Percentiles rank a stretch among this genome's conserved stretches.
Conservation (phyloP, 2,329 filamentous ascomycete genomes). For the Colletotrichum magnum region DNA sequence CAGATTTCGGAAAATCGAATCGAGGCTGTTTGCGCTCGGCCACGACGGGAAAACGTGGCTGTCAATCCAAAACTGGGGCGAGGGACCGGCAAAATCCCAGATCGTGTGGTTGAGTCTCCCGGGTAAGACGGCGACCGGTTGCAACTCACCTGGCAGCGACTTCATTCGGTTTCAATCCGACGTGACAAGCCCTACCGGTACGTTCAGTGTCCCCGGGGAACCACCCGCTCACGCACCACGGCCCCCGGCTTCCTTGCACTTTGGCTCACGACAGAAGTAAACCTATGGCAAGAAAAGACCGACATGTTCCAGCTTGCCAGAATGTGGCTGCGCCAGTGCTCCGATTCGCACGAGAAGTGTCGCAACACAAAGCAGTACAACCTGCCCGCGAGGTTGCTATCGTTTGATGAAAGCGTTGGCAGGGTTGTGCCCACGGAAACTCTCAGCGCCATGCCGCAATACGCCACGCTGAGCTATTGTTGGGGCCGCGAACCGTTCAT, state of each 20-base stretch:
- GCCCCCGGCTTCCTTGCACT: background rate
- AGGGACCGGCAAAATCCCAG: background rate
- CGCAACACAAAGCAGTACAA: no score
- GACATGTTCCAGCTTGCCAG: background rate
- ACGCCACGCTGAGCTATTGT: background rate
- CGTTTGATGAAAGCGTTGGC: fast-evolving
- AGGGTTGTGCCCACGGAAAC: fast-evolving
- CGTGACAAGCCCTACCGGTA: background rate
- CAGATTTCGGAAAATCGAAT: background rate
- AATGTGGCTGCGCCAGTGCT: background rate
- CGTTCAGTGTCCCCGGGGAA: background rate
- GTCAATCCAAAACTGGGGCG: background rate
- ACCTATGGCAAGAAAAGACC: background rate
- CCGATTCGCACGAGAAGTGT: background rate
- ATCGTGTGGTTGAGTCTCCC: background rate
- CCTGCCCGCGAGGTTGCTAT: background rate
- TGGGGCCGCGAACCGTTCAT: background rate
- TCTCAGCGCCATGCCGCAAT: background rate
- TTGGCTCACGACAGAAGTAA: background rate
- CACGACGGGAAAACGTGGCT: background rate
- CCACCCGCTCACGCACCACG: background rate
- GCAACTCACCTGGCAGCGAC: no score
- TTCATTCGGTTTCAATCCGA: background rate
- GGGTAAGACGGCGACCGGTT: background rate
- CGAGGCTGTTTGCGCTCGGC: fast-evolving